Conservation (phyloP, 352 stramenopile species). For the Elongisporangium anandrum region DNA sequence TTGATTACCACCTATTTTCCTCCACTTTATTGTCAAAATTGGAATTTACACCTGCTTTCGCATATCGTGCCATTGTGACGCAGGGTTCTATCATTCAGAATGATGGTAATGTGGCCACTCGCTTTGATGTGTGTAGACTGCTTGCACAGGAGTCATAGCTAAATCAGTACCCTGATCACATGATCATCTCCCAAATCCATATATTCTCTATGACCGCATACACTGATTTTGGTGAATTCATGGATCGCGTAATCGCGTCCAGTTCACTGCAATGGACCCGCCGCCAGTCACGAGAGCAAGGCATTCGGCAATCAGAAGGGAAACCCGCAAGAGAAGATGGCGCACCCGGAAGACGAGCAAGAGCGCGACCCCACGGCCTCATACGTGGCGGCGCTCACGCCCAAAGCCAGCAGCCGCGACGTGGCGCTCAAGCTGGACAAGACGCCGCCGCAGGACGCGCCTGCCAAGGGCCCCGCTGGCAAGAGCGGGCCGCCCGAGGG, state of each 20-base stretch:
- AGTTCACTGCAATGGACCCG: neutral
- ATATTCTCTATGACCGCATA: neutral
- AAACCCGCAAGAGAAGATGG: neutral
- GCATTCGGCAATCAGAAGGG: neutral
- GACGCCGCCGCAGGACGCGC: neutral
- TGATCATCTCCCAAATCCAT: neutral
- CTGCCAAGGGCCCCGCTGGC: neutral
- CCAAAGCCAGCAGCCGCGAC: neutral
- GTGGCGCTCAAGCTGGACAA: conserved; percentile 6
- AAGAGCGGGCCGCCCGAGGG: neutral
- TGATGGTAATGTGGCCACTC: neutral
- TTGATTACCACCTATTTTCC: no score
- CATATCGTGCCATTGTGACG: neutral
- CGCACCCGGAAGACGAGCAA: neutral
- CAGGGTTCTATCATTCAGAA: neutral
- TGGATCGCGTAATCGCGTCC: neutral
- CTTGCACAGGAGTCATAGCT: neutral
- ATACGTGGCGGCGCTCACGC: conserved; percentile 4
- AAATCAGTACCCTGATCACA: neutral
- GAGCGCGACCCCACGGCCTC: neutral
- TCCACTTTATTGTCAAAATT: neutral
- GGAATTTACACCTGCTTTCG: neutral
- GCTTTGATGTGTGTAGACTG: neutral
- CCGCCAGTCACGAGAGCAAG: neutral
- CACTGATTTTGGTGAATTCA: neutral